Evolutionary conservation across 768 basidiomycete species (phyloP), one percentile per base, ranked within the genome.

Genomic region (Tylopilus plumbeoviolaceoides): DNA sequence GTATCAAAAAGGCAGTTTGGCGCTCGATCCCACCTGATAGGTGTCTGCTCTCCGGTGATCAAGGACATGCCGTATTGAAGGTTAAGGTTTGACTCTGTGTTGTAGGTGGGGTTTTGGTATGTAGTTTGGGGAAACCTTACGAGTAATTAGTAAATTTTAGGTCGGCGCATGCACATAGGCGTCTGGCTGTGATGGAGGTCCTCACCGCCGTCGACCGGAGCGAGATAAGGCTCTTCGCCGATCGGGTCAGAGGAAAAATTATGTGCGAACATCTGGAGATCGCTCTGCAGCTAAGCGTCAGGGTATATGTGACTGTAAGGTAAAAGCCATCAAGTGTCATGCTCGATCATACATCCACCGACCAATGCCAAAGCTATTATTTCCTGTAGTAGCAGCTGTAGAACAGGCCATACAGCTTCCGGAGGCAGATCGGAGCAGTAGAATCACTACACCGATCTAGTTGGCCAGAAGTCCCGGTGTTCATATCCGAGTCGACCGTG

Each of bases 321-420:
- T 15, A 30, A 38, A 14, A 36, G 14, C 15, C 35, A 36, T 15
- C 56, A 18, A 46, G 17, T n/a, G 17, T 9, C 1, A 27, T 8
- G 18, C 18, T n/a, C 44, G 25, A 56, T 38, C 25, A 21, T 2
- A 35, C 0, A 2, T 11, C 8, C n/a, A 50, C 55, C 58, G 12
- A 70, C 70, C 64, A 5, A 72, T 59, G n/a, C 72, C 72, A 23
- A 59, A 73, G 40, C 67, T 70, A 40, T 73, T 72, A 39, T 53
- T 52, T 44, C 58, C 35, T 7, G 33, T 49, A 23, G 70, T 54
- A 44, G 61, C 21, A 25, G 69, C 70, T 44, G 17, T 67, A 63
- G 47, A 42, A 62, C 14, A 55, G 55, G 11, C 41, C 48, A 40
- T 71, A 73, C 3, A 71, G 54, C 15, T 53, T 43, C 35, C 65